A percentile compares a stretch with the other conserved stretches of the same genome.
These are phyloP conservation scores for Colletotrichum paranaense DNA, from an alignment of 2,329 filamentous ascomycete genomes.

Conservation along the genomic window DNA sequence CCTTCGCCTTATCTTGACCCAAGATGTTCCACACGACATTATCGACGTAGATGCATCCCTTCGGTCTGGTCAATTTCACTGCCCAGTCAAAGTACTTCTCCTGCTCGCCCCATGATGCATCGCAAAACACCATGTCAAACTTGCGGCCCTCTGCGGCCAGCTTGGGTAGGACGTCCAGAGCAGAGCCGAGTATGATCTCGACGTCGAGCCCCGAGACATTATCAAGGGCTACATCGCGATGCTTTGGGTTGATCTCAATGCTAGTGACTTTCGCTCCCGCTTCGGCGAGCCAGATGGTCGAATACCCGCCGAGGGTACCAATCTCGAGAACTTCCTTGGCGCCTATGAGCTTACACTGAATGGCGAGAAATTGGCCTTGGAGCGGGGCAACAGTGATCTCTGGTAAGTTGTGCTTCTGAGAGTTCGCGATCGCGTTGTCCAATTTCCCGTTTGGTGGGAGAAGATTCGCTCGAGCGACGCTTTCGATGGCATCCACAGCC, in stretches of 20 bases:
- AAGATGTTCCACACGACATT: slow-evolving; percentile 56
- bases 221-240: slow-evolving; percentile 57
- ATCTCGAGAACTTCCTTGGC: slow-evolving; percentile 61
- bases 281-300: slow-evolving; percentile 62
- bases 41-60: slow-evolving; percentile 59
- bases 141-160: slow-evolving; percentile 53
- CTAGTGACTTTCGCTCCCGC: slow-evolving; percentile 57
- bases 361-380: slow-evolving; percentile 51
- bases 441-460: slow-evolving; percentile 31
- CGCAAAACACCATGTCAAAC: slow-evolving; percentile 65
- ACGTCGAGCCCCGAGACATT: slow-evolving; percentile 57
- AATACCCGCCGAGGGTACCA: slow-evolving; percentile 66
- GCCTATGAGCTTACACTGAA: slow-evolving; percentile 49
- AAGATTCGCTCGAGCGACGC: background rate
- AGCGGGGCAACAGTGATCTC: slow-evolving; percentile 49
- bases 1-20: background rate
- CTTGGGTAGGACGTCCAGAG: slow-evolving; percentile 50
- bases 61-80: slow-evolving; percentile 51
- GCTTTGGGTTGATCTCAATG: slow-evolving; percentile 59
- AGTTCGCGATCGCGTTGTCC: slow-evolving; percentile 46
- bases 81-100: slow-evolving; percentile 60
- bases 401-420: slow-evolving; percentile 46
- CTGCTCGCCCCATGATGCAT: slow-evolving; percentile 63
- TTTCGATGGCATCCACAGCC: background rate
- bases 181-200: slow-evolving; percentile 57